Evolutionary conservation across 257 asterid genomes (phyloP), one percentile per base, ranked within the genome.

Genomic region (Gentiana straminea): DNA sequence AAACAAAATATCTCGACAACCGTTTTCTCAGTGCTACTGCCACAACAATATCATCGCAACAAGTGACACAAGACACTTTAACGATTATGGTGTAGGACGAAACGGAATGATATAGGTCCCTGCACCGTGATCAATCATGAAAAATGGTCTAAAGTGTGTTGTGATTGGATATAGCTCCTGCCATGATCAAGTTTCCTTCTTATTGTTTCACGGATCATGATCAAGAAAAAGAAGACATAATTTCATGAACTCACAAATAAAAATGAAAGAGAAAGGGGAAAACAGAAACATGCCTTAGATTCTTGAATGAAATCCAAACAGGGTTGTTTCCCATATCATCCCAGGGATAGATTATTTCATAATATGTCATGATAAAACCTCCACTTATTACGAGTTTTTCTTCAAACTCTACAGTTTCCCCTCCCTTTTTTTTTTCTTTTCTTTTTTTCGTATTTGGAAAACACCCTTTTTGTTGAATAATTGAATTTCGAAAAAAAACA

Each of bases 281-380:
- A 41, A 8, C 5, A 33, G 52, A 41, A 34, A 51, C 43, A 41
- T 54, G 75, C 81, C 81, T 41, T 45, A 74, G 64, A 53, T 60
- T 72, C 68, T 62, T 75, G 67, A 79, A 64, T 38, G 67, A 61
- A 57, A 33, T 65, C 84, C 79, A 75, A 12, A 79, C 58, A 41
- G 71, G 73, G 54, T 54, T 67, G 53, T 57, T 64, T 50, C 49
- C 69, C 63, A 62, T 58, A 52, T 50, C 61, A 72, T 39, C 51
- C 58, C 58, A 8, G 46, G 53, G 50, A 47, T 59, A 51, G 49
- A 54, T 58, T 61, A 49, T 60, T 60, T 61, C 66, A 60, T 57
- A 37, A 51, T 35, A 9, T 24, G 10, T 7, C 61, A 48, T 55
- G 49, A 8, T 47, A 35, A 43, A n/a, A n/a, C 24, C 47, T 7